Evolutionary conservation across 441 rosid genomes (phyloP).

Genomic region (Pelargonium cotyledonis): DNA sequence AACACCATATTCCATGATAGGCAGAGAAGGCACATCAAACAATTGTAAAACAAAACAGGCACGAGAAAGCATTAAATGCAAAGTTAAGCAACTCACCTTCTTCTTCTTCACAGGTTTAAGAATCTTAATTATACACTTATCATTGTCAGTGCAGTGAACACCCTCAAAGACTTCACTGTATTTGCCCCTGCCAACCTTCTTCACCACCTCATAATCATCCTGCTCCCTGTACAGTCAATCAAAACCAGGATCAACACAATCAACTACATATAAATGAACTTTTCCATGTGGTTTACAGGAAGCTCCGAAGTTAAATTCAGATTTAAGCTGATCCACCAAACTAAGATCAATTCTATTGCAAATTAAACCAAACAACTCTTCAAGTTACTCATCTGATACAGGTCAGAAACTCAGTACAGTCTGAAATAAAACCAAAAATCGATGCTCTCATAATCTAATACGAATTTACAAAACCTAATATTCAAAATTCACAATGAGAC

Average conservation of each 20-base stretch:
- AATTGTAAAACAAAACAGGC: too few relatives aligned
- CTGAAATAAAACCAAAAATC: neutral
- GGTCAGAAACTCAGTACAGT: too few relatives aligned
- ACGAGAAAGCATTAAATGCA: too few relatives aligned
- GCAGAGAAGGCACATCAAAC: neutral
- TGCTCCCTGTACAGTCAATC: slow-evolving; percentile 48
- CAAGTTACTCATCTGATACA: too few relatives aligned
- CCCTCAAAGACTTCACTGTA: slow-evolving; percentile 98
- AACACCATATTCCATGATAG: neutral
- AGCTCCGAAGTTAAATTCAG: too few relatives aligned
- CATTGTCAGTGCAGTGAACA: slow-evolving; percentile 63
- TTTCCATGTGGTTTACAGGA: too few relatives aligned
- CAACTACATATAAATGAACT: too few relatives aligned
- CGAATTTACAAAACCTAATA: neutral
- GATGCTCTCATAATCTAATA: neutral
- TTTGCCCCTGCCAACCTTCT: slow-evolving; percentile 93
- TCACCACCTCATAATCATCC: slow-evolving; percentile 93
- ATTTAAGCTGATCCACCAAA: too few relatives aligned
- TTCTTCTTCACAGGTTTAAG: slow-evolving; percentile 97
- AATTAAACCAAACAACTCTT: too few relatives aligned
- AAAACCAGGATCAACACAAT: too few relatives aligned
- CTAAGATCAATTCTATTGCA: too few relatives aligned
- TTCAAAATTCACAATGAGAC: neutral
- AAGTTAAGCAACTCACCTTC: slow-evolving; percentile 45
- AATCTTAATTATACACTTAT: slow-evolving; percentile 87